Percentiles rank a stretch among this genome's conserved stretches.
phyloP scores from a whole-genome alignment of 805 yeast genomes.

The Wickerhamiella australiensis region DNA sequence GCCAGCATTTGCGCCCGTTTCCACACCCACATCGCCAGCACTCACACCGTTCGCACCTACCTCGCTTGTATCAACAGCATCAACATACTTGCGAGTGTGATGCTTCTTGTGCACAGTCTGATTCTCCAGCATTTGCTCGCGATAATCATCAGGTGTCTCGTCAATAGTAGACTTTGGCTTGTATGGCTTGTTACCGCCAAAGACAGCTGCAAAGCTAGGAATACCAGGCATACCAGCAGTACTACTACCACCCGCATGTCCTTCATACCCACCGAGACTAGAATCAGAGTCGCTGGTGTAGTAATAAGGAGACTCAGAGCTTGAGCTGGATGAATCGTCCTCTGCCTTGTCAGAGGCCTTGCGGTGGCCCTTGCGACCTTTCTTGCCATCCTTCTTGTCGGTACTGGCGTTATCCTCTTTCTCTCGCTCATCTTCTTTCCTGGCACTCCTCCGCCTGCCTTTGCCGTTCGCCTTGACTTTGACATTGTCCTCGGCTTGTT shows the following conservation, averaged over 20 bases:
- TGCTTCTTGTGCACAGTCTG: not conserved
- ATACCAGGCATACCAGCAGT: constrained; percentile 15
- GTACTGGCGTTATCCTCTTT: not conserved
- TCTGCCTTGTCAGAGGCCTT: no score
- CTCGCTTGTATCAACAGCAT: constrained; percentile 1
- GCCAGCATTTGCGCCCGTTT: no score
- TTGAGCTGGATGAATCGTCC: constrained; percentile 2
- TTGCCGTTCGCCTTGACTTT: not conserved
- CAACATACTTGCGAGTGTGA: constrained; percentile 5
- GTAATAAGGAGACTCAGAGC: not conserved
- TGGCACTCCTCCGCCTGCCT: not conserved
- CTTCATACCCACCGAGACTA: constrained; percentile 1
- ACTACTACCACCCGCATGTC: constrained; percentile 7
- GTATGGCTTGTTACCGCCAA: constrained; percentile 8
- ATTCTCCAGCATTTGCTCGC: not conserved
- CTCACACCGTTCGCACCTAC: not conserved
- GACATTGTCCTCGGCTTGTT: not conserved
- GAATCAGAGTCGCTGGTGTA: not conserved
- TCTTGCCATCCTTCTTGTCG: no score
- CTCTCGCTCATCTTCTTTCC: not conserved
- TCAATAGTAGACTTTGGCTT: constrained; percentile 9
- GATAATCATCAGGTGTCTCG: not conserved
- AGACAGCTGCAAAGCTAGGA: constrained; percentile 7
- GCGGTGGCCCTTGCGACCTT: no score
- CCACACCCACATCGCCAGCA: not conserved